Percentiles rank a stretch among this genome's conserved stretches.
Conservation (phyloP, 176 grass and related monocot species). For the Puya raimondii region DNA sequence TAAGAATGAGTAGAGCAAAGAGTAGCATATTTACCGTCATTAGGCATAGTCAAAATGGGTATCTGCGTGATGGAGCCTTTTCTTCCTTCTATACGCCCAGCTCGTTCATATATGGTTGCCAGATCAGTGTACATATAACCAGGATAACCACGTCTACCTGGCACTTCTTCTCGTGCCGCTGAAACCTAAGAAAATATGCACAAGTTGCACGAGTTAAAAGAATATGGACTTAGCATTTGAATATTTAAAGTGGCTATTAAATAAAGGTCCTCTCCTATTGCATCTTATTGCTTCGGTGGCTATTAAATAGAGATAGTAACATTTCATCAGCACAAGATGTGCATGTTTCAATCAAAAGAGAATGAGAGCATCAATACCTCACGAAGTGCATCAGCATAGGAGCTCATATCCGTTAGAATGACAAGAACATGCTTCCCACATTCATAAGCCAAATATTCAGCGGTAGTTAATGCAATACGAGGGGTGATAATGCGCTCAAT, state of each 20-base stretch:
- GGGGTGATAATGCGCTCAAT: constrained; percentile 93
- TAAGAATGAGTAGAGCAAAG: constrained; percentile 1
- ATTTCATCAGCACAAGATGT: no score
- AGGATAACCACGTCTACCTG: constrained; percentile 94
- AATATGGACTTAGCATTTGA: constrained; percentile 8
- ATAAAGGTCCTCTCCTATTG: no score
- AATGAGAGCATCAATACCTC: constrained; percentile 35
- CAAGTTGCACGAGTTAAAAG: neutral
- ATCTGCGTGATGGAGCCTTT: constrained; percentile 92
- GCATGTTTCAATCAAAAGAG: neutral
- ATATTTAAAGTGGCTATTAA: neutral
- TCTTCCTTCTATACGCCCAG: constrained; percentile 90
- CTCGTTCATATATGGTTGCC: constrained; percentile 92
- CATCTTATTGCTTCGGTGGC: no score
- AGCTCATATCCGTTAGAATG: constrained; percentile 94
- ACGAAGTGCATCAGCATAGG: constrained; percentile 90
- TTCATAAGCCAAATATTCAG: constrained; percentile 93
- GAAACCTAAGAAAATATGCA: constrained; percentile 46
- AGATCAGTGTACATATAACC: constrained; percentile 97
- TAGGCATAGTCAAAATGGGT: constrained; percentile 94
- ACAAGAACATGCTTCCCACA: constrained; percentile 92
- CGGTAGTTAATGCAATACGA: constrained; percentile 83
- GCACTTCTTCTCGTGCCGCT: constrained; percentile 86
- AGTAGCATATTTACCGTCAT: constrained; percentile 50
- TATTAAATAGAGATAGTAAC: no score